phyloP scores from a whole-genome alignment of 441 rosid genomes.

The Eruca vesicaria region DNA sequence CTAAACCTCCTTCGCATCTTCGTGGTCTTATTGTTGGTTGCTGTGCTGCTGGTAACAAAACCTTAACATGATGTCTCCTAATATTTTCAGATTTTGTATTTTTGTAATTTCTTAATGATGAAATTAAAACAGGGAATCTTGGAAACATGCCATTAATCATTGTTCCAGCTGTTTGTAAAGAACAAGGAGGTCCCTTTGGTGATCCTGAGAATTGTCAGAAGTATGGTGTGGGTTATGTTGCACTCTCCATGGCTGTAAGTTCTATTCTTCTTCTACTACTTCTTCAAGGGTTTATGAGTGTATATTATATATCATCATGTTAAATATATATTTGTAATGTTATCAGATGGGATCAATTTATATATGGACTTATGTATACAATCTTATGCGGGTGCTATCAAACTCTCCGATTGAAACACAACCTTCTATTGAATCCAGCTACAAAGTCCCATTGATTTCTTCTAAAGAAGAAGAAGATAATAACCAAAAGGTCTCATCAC shows the following conservation, averaged over 20 bases:
- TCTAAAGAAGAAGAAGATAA: no score
- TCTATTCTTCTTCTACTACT: background rate
- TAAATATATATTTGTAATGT: background rate
- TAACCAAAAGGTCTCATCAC: no score
- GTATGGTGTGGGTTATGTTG: slow-evolving; percentile 67
- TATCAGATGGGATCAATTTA: slow-evolving; percentile 71
- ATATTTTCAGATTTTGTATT: background rate
- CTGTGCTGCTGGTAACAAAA: slow-evolving; percentile 72
- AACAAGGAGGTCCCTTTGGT: slow-evolving; percentile 79
- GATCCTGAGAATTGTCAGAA: slow-evolving; percentile 56
- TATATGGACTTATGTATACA: slow-evolving; percentile 77
- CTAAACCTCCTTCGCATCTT: slow-evolving; percentile 60
- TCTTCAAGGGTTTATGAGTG: background rate
- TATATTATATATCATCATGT: background rate
- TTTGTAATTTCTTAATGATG: background rate
- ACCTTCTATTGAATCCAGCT: slow-evolving; percentile 32
- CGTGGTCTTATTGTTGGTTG: slow-evolving; percentile 76
- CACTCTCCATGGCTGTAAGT: slow-evolving; percentile 85
- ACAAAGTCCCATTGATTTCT: no score
- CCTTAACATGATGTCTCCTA: background rate
- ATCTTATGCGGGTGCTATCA: slow-evolving; percentile 51
- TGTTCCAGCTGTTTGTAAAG: slow-evolving; percentile 83
- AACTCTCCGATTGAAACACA: slow-evolving; percentile 24
- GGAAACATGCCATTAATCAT: slow-evolving; percentile 75
- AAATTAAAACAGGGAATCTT: slow-evolving; percentile 54